Evolutionary conservation across 1,139 yeast genomes (phyloP).

Genomic region (Yamadazyma buinensis): DNA sequence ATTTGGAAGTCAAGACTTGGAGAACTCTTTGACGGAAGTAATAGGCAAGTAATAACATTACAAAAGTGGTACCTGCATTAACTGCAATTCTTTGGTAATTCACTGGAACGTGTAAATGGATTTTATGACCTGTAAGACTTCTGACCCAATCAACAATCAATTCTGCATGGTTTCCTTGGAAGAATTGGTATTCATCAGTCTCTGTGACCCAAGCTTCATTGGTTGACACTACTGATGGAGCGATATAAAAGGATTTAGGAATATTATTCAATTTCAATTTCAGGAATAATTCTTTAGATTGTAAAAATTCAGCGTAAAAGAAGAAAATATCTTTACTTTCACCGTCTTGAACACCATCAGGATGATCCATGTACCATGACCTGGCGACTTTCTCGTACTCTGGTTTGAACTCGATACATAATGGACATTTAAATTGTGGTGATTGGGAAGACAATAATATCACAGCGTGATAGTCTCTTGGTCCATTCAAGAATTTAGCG

Average conservation of each 20-base stretch:
- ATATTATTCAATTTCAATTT: constrained; percentile 62
- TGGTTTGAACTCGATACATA: constrained; percentile 73
- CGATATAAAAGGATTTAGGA: constrained; percentile 69
- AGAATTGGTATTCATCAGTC: constrained; percentile 45
- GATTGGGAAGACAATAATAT: constrained; percentile 71
- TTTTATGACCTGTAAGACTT: constrained; percentile 37
- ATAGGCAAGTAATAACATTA: constrained; percentile 17
- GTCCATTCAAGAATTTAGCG: constrained; percentile 56
- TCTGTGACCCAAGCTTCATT: constrained; percentile 31
- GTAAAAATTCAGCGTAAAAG: constrained; percentile 68
- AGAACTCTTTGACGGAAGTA: constrained; percentile 30
- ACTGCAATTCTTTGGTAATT: constrained; percentile 49
- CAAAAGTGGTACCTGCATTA: constrained; percentile 39
- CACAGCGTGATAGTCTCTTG: constrained; percentile 66
- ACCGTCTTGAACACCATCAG: constrained; percentile 25
- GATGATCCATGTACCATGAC: constrained; percentile 50
- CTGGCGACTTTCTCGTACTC: constrained; percentile 55
- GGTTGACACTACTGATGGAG: constrained; percentile 45
- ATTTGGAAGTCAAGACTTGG: constrained; percentile 23
- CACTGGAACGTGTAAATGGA: constrained; percentile 54
- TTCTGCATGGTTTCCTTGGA: constrained; percentile 49
- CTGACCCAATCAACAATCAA: constrained; percentile 38
- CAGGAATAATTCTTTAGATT: constrained; percentile 52
- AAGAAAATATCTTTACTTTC: constrained; percentile 52
- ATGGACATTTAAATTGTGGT: constrained; percentile 68